Conservation (phyloP, 768 basidiomycete species). For the Suillus fuscotomentosus region DNA sequence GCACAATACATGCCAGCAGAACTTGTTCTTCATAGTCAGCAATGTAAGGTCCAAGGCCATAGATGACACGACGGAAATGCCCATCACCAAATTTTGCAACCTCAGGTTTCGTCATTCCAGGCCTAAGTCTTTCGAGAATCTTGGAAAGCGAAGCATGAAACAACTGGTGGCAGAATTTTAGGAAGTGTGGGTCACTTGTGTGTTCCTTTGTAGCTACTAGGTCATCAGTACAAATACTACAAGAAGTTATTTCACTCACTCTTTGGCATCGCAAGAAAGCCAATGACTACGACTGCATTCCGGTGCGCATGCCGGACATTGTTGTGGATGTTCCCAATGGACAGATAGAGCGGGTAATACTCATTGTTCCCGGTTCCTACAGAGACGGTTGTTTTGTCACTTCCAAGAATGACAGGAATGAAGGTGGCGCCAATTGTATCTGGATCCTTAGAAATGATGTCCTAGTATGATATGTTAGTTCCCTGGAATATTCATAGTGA, state of each 20-base stretch:
- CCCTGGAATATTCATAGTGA: neutral
- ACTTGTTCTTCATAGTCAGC: no score
- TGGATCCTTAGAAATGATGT: conserved; percentile 21
- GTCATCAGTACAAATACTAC: neutral
- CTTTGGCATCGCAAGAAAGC: conserved; percentile 7
- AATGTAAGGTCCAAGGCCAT: no score
- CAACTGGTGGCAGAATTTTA: no score
- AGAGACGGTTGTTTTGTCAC: conserved; percentile 42
- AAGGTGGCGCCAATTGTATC: conserved; percentile 30
- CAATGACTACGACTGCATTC: conserved; percentile 1
- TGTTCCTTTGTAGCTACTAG: neutral
- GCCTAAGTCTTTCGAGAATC: no score
- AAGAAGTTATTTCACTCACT: conserved; percentile 1
- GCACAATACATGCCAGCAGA: no score
- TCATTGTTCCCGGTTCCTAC: conserved; percentile 38
- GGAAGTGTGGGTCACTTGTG: no score
- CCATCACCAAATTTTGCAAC: no score
- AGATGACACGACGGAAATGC: no score
- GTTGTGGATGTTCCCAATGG: neutral
- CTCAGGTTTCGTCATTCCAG: no score
- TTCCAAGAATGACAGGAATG: conserved; percentile 33
- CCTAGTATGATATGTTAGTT: conserved; percentile 12
- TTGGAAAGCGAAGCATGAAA: no score
- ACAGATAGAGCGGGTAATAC: conserved; percentile 31
- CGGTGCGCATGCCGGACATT: neutral